These are phyloP conservation scores for Mycena polygramma DNA, from an alignment of 768 basidiomycete species.

Conservation along the genomic window DNA sequence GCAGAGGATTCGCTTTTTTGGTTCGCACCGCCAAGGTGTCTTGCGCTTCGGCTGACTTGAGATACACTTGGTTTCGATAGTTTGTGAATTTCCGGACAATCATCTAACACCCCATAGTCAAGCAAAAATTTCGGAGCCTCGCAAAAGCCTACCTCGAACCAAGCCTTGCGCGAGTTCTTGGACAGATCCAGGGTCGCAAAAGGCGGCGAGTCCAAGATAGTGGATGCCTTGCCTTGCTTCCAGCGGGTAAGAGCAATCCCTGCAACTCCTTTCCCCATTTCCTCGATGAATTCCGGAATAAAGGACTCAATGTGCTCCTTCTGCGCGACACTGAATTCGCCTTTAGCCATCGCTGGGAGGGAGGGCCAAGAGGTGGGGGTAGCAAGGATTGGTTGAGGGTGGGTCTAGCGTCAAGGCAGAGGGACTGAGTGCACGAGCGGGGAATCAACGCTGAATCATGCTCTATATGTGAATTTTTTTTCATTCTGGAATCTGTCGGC, in stretches of 20 bases:
- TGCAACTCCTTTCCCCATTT: not conserved
- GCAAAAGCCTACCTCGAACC: conserved; percentile 1
- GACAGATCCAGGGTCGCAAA: conserved; percentile 1
- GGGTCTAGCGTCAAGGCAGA: no score
- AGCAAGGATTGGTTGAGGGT: no score
- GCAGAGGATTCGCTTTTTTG: conserved; percentile 1
- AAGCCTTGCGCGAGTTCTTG: conserved; percentile 1
- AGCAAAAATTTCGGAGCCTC: not conserved
- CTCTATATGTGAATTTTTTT: no score
- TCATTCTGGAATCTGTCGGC: no score
- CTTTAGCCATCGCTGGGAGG: not conserved
- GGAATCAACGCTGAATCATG: no score
- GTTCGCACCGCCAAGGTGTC: not conserved
- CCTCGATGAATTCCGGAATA: not conserved
- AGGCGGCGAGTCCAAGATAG: conserved; percentile 12
- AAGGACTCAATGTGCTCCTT: not conserved
- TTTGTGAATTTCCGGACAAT: conserved; percentile 18
- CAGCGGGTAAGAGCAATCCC: no score
- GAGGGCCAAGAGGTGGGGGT: no score
- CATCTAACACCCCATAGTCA: not conserved
- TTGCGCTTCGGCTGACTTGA: not conserved
- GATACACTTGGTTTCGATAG: conserved; percentile 14
- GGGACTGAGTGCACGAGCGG: no score
- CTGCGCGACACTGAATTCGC: not conserved
- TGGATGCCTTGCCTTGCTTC: no score